Conservation (phyloP, 2,329 filamentous ascomycete species). For the Xylariaceae sp. region DNA sequence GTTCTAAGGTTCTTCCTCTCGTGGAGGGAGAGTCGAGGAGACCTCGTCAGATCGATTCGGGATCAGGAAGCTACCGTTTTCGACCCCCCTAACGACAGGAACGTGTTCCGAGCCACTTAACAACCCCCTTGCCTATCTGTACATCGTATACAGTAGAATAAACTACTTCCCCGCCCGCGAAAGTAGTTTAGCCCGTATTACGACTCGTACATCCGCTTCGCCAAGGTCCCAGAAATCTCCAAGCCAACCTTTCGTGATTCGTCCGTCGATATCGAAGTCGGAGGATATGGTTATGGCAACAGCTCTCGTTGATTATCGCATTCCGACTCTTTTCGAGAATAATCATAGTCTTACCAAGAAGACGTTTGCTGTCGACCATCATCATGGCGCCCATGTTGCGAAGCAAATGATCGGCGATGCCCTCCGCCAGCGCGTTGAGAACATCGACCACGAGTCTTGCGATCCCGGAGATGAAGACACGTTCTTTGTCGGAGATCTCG, state of each 20-base stretch:
- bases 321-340: slow-evolving; percentile 45
- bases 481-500: slow-evolving; percentile 96
- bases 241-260: slow-evolving; percentile 15
- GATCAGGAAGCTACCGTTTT: slow-evolving; percentile 89
- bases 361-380: slow-evolving; percentile 34
- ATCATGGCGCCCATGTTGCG: slow-evolving; percentile 46
- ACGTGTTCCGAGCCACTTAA: slow-evolving; percentile 22
- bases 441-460: slow-evolving; percentile 81
- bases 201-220: slow-evolving; percentile 15
- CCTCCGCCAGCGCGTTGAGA: slow-evolving; percentile 76
- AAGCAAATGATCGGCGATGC: slow-evolving; percentile 83
- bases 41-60: slow-evolving; percentile 87
- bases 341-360: slow-evolving; percentile 36
- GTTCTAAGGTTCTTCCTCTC: slow-evolving; percentile 98
- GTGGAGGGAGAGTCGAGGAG: slow-evolving; percentile 99
- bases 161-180: slow-evolving; percentile 15
- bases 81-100: slow-evolving; percentile 75
- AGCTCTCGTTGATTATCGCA: slow-evolving; percentile 50
- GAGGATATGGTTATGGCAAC: slow-evolving; percentile 64
- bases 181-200: slow-evolving; percentile 5
- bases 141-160: slow-evolving; percentile 15
- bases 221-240: slow-evolving; percentile 18
- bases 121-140: too few species aligned
- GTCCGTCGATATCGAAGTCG: slow-evolving; percentile 24
- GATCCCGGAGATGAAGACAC: slow-evolving; percentile 92